These are phyloP conservation scores for Nicotiana rustica DNA, from an alignment of 305 asterid genomes.

Conservation along the genomic window DNA sequence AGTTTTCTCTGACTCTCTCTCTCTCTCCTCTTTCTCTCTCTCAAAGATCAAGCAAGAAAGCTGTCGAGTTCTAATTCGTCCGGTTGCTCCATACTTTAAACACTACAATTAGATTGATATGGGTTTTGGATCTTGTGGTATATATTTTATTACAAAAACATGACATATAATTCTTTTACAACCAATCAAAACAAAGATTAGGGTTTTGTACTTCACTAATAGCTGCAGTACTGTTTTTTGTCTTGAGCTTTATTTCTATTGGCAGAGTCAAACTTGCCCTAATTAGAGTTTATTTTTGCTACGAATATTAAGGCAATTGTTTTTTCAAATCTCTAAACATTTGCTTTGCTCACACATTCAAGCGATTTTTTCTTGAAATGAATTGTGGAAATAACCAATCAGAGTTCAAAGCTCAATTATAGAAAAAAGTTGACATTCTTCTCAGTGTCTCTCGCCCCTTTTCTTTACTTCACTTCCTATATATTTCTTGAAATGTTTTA, in stretches of 20 bases:
- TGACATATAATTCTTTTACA: conserved; percentile 24
- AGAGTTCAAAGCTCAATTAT: conserved; percentile 19
- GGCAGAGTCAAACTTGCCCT: conserved; percentile 42
- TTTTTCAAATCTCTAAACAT: not conserved
- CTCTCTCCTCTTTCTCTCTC: conserved; percentile 44
- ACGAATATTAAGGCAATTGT: not conserved
- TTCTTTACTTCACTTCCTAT: not conserved
- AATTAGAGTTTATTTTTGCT: conserved; percentile 52
- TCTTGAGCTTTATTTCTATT: conserved; percentile 10
- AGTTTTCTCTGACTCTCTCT: conserved; percentile 4
- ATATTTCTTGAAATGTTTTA: conserved; percentile 24
- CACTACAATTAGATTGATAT: not conserved
- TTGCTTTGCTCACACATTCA: not conserved
- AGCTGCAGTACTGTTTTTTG: conserved; percentile 3
- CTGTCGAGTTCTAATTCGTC: conserved; percentile 64
- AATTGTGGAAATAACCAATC: conserved; percentile 11
- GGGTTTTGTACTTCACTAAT: conserved; percentile 39
- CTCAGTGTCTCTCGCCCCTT: not conserved
- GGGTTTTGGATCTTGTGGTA: not conserved
- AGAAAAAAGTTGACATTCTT: conserved; percentile 35
- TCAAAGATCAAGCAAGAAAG: conserved; percentile 38
- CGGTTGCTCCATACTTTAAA: not conserved
- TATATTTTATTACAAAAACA: not conserved
- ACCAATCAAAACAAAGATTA: conserved; percentile 44
- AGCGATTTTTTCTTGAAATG: not conserved